phyloP scores from a whole-genome alignment of 805 yeast species.

The Nakazawaea ishiwadae region DNA sequence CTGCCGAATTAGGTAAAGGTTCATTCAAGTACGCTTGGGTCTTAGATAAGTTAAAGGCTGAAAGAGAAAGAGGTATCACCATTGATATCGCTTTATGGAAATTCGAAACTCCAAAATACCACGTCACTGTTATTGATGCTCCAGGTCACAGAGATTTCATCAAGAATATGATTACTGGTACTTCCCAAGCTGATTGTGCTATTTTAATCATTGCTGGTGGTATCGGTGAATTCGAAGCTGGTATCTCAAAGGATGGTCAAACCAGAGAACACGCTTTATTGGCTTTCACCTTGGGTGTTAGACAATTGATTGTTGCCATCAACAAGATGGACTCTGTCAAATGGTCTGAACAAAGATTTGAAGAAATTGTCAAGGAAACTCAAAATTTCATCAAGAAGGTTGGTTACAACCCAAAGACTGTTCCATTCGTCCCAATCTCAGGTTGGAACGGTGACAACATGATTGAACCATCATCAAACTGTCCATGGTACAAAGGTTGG shows the following conservation, averaged over 20 bases:
- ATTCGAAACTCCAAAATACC: slow-evolving; percentile 87
- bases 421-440: slow-evolving; percentile 86
- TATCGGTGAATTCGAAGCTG: slow-evolving; percentile 93
- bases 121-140: slow-evolving; percentile 90
- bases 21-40: slow-evolving; percentile 99
- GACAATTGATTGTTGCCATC: slow-evolving; percentile 82
- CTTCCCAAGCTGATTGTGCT: slow-evolving; percentile 92
- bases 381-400: slow-evolving; percentile 79
- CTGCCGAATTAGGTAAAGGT: slow-evolving; percentile 96
- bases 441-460: slow-evolving; percentile 94
- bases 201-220: slow-evolving; percentile 88
- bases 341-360: slow-evolving; percentile 79
- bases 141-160: slow-evolving; percentile 97
- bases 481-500: slow-evolving; percentile 90
- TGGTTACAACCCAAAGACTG: slow-evolving; percentile 79
- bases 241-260: slow-evolving; percentile 92
- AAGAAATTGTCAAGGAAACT: slow-evolving; percentile 73
- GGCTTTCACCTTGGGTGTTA: slow-evolving; percentile 87
- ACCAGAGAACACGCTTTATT: slow-evolving; percentile 93
- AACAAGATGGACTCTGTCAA: slow-evolving; percentile 95
- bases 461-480: slow-evolving; percentile 78
- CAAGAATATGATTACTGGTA: slow-evolving; percentile 95
- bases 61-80: slow-evolving; percentile 96
- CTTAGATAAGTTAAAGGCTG: slow-evolving; percentile 92
- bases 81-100: slow-evolving; percentile 91